Evolutionary conservation across 805 yeast genomes (phyloP).

Genomic region (Metschnikowia colocasiae): DNA sequence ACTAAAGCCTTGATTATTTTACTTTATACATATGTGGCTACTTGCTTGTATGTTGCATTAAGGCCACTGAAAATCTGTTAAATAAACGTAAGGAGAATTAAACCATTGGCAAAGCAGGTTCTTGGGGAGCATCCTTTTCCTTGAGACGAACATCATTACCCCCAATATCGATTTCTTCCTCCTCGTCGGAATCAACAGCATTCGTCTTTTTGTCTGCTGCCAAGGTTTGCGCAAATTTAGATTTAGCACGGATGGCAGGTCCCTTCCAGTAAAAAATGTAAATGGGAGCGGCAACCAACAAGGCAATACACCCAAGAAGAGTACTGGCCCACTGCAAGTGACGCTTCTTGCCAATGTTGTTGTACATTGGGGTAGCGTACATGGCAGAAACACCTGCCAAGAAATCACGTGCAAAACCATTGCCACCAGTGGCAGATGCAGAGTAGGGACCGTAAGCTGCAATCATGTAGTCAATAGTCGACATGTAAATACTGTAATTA

Average conservation of each 20-base stretch:
- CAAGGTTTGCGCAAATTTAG: constrained; percentile 37
- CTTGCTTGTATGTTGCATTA: too few relatives aligned
- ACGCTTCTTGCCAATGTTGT: constrained; percentile 26
- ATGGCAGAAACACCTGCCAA: constrained; percentile 39
- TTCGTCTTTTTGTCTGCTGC: constrained; percentile 24
- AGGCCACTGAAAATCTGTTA: not conserved
- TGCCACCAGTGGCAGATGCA: constrained; percentile 44
- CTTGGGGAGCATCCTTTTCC: constrained; percentile 3
- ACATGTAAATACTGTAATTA: constrained; percentile 39
- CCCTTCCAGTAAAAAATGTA: constrained; percentile 41
- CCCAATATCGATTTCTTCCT: constrained; percentile 6
- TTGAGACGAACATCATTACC: not conserved
- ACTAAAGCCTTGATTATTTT: not conserved
- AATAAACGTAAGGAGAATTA: not conserved
- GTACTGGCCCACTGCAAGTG: constrained; percentile 41
- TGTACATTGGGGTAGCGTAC: constrained; percentile 37
- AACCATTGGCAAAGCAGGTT: not conserved
- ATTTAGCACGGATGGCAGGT: constrained; percentile 30
- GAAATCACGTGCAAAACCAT: constrained; percentile 41
- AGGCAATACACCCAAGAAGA: constrained; percentile 32
- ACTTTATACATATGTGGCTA: not conserved
- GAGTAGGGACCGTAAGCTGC: constrained; percentile 42
- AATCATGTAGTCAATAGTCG: constrained; percentile 43
- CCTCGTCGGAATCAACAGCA: constrained; percentile 12
- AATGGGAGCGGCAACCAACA: constrained; percentile 33